Conservation (phyloP, 1,139 yeast genomes). For the Citeromyces siamensis region DNA sequence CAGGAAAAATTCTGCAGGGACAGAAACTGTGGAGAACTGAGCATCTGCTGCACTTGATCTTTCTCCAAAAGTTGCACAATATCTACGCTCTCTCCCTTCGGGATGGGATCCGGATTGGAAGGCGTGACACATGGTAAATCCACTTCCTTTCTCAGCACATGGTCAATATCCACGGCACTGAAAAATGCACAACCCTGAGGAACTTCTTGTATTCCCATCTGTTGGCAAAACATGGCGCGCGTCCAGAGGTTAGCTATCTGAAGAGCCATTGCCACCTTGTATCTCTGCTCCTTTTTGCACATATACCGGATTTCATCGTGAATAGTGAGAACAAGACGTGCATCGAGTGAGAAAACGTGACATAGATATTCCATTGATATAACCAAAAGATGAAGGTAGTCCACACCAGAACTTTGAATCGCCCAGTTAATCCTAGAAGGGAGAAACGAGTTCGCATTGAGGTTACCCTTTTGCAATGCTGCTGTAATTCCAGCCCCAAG, state of each 20-base stretch:
- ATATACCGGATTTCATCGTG: slow-evolving; percentile 91
- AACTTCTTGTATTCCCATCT: slow-evolving; percentile 75
- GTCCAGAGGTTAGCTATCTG: slow-evolving; percentile 95
- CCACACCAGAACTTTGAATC: slow-evolving; percentile 96
- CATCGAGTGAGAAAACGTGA: slow-evolving; percentile 53
- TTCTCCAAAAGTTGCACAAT: slow-evolving; percentile 38
- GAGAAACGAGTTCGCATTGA: slow-evolving; percentile 55
- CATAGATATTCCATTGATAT: slow-evolving; percentile 82
- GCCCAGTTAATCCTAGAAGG: slow-evolving; percentile 97
- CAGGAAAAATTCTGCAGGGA: slow-evolving; percentile 7
- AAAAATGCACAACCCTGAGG: slow-evolving; percentile 96
- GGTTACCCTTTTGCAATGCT: slow-evolving; percentile 57
- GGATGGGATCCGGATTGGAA: slow-evolving; percentile 59
- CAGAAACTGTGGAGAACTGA: neutral
- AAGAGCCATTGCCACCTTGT: slow-evolving; percentile 66
- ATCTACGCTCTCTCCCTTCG: slow-evolving; percentile 68
- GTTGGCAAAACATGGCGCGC: slow-evolving; percentile 89
- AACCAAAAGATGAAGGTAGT: slow-evolving; percentile 75
- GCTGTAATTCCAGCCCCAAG: slow-evolving; percentile 89
- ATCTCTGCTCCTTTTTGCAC: slow-evolving; percentile 59
- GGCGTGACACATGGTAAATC: slow-evolving; percentile 84
- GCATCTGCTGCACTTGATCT: slow-evolving; percentile 14
- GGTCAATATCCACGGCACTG: slow-evolving; percentile 87
- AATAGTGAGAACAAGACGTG: slow-evolving; percentile 76
- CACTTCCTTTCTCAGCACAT: slow-evolving; percentile 81